These are phyloP conservation scores for Globisporangium carolinianum DNA, from an alignment of 352 stramenopile species.

Conservation along the genomic window DNA sequence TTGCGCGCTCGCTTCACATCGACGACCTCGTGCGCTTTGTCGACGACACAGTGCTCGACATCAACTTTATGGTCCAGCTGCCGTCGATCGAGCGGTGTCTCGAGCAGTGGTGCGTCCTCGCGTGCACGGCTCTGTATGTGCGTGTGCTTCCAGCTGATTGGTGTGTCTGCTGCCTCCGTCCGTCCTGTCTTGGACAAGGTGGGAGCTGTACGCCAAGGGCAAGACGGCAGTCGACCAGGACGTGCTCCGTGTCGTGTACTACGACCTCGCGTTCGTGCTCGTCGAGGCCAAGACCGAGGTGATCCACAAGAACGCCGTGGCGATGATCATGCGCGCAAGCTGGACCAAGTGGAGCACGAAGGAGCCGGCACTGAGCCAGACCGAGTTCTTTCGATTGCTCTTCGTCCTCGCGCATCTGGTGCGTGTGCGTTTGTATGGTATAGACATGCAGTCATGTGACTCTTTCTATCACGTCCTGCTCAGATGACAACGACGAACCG, in stretches of 20 bases:
- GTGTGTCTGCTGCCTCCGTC: too few relatives aligned
- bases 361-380: constrained; percentile 40
- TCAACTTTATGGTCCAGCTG: constrained; percentile 80
- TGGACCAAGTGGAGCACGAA: constrained; percentile 70
- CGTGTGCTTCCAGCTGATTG: background rate
- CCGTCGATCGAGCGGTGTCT: constrained; percentile 80
- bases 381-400: constrained; percentile 57
- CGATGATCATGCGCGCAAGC: constrained; percentile 55
- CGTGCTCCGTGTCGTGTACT: constrained; percentile 58
- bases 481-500: constrained; percentile 71
- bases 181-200: constrained; percentile 16
- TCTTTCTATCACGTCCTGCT: background rate
- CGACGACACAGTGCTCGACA: constrained; percentile 67
- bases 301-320: constrained; percentile 73
- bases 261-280: constrained; percentile 64
- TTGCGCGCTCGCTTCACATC: constrained; percentile 48
- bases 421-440: constrained; percentile 7
- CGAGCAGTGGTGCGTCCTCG: constrained; percentile 40
- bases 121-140: background rate
- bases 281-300: constrained; percentile 74
- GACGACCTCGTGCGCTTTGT: constrained; percentile 66
- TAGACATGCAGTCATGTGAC: too few relatives aligned
- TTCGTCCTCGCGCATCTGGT: constrained; percentile 75
- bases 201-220: constrained; percentile 40
- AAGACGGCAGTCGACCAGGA: constrained; percentile 42